Evolutionary conservation across 805 yeast genomes (phyloP), one percentile per base, ranked within the genome.

Genomic region (Zygoascus tannicola): DNA sequence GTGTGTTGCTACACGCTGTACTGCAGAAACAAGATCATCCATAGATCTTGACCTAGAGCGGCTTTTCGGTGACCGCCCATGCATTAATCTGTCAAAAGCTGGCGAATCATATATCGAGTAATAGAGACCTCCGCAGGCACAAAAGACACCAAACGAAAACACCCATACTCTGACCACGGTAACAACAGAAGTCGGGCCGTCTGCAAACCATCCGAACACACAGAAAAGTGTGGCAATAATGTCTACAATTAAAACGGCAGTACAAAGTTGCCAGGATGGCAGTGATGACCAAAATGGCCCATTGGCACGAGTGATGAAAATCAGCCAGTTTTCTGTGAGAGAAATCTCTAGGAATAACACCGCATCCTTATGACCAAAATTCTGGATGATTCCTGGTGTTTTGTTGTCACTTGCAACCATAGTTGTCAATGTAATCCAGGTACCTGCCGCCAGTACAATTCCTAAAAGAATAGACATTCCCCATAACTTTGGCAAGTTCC

Each of bases 261-360:
- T 94, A 59, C 92, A 58, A 72, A 86, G 79, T 76, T 86, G 95
- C 96, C 96, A 87, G 40, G 96, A 87, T 74, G 96, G 96, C 48
- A 75, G 62, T 38, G 95, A 85, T 49, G 95, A 83, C 96, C 96
- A 87, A 92, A 87, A 87, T 64, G 96, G 95, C 75, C 96, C 96
- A 68, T 78, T 83, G 65, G 95, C 95, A 76, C 96, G 81, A 62
- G 96, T 86, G 65, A 87, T 75, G 84, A 86, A 86, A 75, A 86
- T 86, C 70, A 86, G 80, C 96, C 96, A 86, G 76, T 87, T 86
- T 76, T 86, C 95, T 68, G 96, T 85, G 67, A 86, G 78, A 48
- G 95, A 84, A 64, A 86, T 86, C 74, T 86, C 86, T 73, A 86
- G 78, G 82, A 86, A 86, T 71, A 86, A 72, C 62, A 87, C 82